Base-by-base conservation (phyloP, 2,329 filamentous ascomycete genomes). In the Epichloe baconii region DNA sequence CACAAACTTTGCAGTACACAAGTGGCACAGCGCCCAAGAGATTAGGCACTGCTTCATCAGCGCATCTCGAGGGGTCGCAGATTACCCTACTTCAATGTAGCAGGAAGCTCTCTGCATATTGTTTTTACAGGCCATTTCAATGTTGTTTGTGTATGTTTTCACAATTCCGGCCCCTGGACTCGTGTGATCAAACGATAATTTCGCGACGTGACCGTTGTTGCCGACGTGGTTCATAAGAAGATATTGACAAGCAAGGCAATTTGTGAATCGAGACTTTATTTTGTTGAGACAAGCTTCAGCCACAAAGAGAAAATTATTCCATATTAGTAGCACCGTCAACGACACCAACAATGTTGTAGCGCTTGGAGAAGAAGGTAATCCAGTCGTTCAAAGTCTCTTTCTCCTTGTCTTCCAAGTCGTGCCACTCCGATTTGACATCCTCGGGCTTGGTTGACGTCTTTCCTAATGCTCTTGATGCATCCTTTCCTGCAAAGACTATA, bases 341-440 rank as follows among this genome's bases (percentile, higher is more conserved):
- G 51, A 74, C 66, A 14, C 88, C 88, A 45, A 94, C 82, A 48
- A 97, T 79, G 61, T 95, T 97, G 72, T 98, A 98, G 52, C 93
- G 78, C 74, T 97, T 98, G 58, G 85, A 88, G 70, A 98, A 98
- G 71, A 95, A 98, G 2, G 86, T 95, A 56, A 85, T 81, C 93
- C 93, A 98, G 67, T 98, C 93, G 50, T 91, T 78, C 54, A 98
- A 71, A 3, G 86, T 83, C 26, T 79, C 80, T 72, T 93, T 88
- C 66, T 96, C 83, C 68, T 93, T 89, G 21, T 95, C 89, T 14
- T 76, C 74, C 48, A 98, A 73, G 61, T 89, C 86, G 52, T 84
- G 75, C 86, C 88, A 97, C 48, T 96, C 85, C 2, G 93, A 73
- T 35, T 73, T 73, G 57, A 88, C 91, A 58, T 97, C 90, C 61